Percentiles rank a stretch among this genome's conserved stretches.
phyloP scores from a whole-genome alignment of 2,329 filamentous ascomycete genomes.

The Beauveria caledonica region DNA sequence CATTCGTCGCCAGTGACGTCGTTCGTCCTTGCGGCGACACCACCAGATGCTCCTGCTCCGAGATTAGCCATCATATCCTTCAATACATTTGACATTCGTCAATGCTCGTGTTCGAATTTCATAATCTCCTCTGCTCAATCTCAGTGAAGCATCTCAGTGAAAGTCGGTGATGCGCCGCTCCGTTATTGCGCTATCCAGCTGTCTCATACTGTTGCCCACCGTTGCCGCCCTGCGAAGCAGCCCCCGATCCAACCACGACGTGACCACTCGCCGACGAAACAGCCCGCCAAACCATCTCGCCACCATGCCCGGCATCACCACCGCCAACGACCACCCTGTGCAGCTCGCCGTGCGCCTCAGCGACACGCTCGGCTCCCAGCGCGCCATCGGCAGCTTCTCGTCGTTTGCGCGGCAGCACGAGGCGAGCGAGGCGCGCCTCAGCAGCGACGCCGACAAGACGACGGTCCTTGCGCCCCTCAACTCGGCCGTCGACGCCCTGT shows the following conservation, averaged over 20 bases:
- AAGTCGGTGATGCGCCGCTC: constrained; percentile 3
- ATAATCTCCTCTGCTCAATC: background rate
- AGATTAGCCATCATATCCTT: background rate
- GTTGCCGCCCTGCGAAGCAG: background rate
- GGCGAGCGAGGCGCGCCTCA: constrained; percentile 58
- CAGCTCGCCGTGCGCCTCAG: constrained; percentile 59
- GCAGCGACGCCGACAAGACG: constrained; percentile 58
- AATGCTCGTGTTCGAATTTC: background rate
- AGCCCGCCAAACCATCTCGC: background rate
- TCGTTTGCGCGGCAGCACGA: constrained; percentile 70
- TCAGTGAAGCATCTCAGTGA: background rate
- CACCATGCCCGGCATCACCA: constrained; percentile 13
- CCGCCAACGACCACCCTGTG: constrained; percentile 18
- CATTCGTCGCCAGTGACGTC: constrained; percentile 5
- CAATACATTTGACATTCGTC: background rate
- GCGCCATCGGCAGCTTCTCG: constrained; percentile 76
- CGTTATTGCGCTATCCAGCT: constrained; percentile 5
- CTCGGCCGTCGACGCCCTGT: constrained; percentile 65
- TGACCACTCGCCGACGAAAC: background rate
- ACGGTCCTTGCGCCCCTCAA: constrained; percentile 87
- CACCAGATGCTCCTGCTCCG: background rate
- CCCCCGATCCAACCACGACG: background rate
- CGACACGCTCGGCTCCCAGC: constrained; percentile 74
- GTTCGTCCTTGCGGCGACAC: background rate
- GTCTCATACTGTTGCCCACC: constrained; percentile 1